These are phyloP conservation scores for Pterula multifida DNA, from an alignment of 1,284 basidiomycete genomes.

Conservation along the genomic window DNA sequence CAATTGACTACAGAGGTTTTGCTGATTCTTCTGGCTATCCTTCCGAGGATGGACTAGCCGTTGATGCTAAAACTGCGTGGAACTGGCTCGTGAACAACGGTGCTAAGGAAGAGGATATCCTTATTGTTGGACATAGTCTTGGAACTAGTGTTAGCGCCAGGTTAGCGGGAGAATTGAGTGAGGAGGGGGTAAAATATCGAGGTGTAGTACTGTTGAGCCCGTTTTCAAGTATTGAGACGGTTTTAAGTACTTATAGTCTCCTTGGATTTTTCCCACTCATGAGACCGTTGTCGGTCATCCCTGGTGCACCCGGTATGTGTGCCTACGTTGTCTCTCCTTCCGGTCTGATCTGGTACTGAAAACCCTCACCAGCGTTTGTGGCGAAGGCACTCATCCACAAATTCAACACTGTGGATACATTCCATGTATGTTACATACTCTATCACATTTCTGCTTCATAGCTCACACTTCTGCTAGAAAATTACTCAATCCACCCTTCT, in stretches of 20 bases:
- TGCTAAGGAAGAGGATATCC: slow-evolving; percentile 43
- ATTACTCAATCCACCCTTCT: slow-evolving; percentile 63
- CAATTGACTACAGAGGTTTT: slow-evolving; percentile 88
- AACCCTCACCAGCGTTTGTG: slow-evolving; percentile 49
- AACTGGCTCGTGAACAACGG: slow-evolving; percentile 62
- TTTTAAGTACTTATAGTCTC: slow-evolving; percentile 64
- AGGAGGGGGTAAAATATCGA: slow-evolving; percentile 37
- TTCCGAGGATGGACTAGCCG: slow-evolving; percentile 59
- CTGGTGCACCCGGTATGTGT: slow-evolving; percentile 56
- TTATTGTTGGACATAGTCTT: slow-evolving; percentile 73
- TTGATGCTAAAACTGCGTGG: slow-evolving; percentile 74
- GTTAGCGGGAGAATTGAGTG: slow-evolving; percentile 45
- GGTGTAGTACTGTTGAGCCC: slow-evolving; percentile 70
- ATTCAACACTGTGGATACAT: slow-evolving; percentile 53
- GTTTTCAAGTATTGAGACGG: slow-evolving; percentile 53
- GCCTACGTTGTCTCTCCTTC: not conserved
- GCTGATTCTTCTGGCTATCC: slow-evolving; percentile 78
- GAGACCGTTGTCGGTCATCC: slow-evolving; percentile 55
- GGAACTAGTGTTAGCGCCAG: slow-evolving; percentile 70
- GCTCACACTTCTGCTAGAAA: slow-evolving; percentile 18
- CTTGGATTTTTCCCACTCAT: slow-evolving; percentile 65
- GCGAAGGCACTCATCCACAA: slow-evolving; percentile 44
- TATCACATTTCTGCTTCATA: slow-evolving; percentile 3
- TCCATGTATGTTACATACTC: slow-evolving; percentile 32
- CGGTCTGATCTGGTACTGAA: slow-evolving; percentile 3